Evolutionary conservation across 306 rosid genomes (phyloP), one percentile per base, ranked within the genome.

Genomic region (Quercus robur): DNA sequence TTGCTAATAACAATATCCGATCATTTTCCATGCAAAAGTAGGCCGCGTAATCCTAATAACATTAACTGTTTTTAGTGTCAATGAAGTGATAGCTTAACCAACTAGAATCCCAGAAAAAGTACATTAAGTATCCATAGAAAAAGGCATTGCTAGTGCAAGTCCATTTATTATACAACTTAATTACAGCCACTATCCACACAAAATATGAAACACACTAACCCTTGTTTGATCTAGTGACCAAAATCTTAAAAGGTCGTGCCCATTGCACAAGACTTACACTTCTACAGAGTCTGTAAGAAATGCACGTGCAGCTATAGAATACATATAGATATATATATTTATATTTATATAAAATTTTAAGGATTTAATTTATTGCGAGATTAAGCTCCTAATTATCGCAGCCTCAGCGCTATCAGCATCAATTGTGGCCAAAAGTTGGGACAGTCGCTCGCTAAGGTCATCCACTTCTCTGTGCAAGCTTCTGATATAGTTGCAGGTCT

Each of bases 391-490:
- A 79, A 95, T 93, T 77, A 95, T 95, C 26, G 93, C 78, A 68
- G 99, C 99, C 80, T 95, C 99, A 20, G 98, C 87, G 79, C 98
- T 93, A 88, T 93, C 96, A 73, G 90, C 88, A 73, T 95, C 99
- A 84, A 95, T 91, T 62, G 99, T 86, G 67, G 95, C 84, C 88
- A 95, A 87, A 55, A 95, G 88, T 77, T 95, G 99, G 69, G 97
- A 91, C 74, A 95, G 80, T 18, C 99, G 78, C 87, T 95, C 93
- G 59, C 99, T 95, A 28, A 95, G 83, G 75, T 91, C 99, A 83
- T 93, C 97, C 51, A 95, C 99, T 35, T 95, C 99, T 78, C 86
- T 86, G 89, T 93, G 96, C 75, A 95, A 86, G 85, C 76, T 91
- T 86, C 96, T 90, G 54, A 95, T 95, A 86, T 95, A 93, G 88